phyloP scores from a whole-genome alignment of 208 protist genomes.

The Entamoeba histolytica region DNA sequence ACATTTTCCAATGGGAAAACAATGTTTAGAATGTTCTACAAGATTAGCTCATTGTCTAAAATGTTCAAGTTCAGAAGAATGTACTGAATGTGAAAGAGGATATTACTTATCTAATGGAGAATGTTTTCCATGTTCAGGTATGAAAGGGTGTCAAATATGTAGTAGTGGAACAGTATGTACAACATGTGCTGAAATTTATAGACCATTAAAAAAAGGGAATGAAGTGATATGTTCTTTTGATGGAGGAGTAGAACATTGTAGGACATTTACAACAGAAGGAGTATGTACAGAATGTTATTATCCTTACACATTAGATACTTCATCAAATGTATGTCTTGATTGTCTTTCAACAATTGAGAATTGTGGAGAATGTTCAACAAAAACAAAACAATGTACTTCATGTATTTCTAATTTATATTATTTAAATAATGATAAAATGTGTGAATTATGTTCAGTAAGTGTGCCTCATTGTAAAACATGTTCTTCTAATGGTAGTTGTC shows the following conservation, averaged over 20 bases:
- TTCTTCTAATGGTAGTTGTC: background rate
- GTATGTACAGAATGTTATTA: background rate
- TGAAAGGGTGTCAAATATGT: background rate
- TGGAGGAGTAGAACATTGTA: background rate
- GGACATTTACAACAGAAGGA: background rate
- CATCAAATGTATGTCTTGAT: background rate
- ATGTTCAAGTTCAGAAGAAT: background rate
- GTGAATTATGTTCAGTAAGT: background rate
- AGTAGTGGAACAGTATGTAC: background rate
- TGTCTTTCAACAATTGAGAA: background rate
- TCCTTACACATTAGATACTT: background rate
- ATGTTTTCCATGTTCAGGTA: background rate
- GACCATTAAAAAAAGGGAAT: background rate
- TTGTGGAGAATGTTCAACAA: background rate
- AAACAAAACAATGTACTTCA: background rate
- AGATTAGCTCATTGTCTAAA: background rate
- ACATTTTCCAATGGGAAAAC: too few relatives aligned
- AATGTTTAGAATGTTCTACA: background rate
- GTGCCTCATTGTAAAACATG: background rate
- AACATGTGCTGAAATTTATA: background rate
- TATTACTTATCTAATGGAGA: background rate
- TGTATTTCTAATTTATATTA: background rate
- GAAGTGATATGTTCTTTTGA: background rate
- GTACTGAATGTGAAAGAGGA: background rate
- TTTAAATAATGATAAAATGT: background rate